Base-by-base conservation (phyloP, 257 asterid genomes). In the Fraxinus pennsylvanica region DNA sequence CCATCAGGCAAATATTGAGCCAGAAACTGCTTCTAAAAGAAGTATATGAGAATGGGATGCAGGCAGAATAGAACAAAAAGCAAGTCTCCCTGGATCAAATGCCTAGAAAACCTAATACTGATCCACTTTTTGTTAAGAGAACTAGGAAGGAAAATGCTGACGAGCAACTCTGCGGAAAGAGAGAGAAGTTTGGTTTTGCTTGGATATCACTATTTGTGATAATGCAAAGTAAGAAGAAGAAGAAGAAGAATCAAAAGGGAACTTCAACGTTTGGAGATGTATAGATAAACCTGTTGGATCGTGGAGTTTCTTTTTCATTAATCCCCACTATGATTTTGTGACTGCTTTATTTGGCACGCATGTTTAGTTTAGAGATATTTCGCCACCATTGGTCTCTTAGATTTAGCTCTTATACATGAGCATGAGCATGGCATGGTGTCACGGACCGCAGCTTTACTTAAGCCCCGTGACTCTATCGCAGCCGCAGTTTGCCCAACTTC, bases 1-100 rank as follows among this genome's bases (percentile, higher is more conserved):
- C 91, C 27, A 87, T 87, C 0, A 87, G 91, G 30, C 87, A 87
- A 75, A 87, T 87, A 71, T 83, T 87, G 54, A 87, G 88, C 86
- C 72, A 84, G 81, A 87, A 87, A 83, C 77, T 87, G 82, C 87
- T 85, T 35, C 45, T 85, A 52, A 81, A 79, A 3, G 90, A 84
- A 78, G 87, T 82, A 5, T 76, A 78, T 21, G 87, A 81, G 81
- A 79, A 82, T 1, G 81, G 88, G 68, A n/a, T 68, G 76, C 73
- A 27, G 9, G 38, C 59, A 19, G 79, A 73, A 35, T 70, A 70
- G 41, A 79, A 54, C 32, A 83, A 75, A 39, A 76, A 71, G 27
- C 83, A 76, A 74, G 85, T 77, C 13, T 83, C 89, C 0, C 68
- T 85, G 50, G 86, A 75, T n/a, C 86, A 87, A 50, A 79, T 85